Base-by-base conservation (phyloP, 2,329 filamentous ascomycete genomes). In the Stenocarpella maydis region DNA sequence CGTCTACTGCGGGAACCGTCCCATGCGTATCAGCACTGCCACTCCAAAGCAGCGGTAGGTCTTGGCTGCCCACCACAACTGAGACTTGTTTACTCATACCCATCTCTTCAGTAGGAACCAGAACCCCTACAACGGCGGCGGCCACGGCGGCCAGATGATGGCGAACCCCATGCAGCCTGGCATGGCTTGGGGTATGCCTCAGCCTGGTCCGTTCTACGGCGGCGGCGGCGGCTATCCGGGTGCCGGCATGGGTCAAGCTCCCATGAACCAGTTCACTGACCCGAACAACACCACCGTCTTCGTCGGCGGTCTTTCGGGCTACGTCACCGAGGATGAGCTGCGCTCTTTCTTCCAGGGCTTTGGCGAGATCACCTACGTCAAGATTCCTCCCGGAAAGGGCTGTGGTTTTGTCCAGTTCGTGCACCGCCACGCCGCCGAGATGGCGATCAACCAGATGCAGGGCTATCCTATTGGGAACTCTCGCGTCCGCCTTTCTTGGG, bases 391-490 rank as follows among this genome's bases (percentile, higher is more conserved):
- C 73, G 96, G 96, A 84, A 99, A 99, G 89, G 96, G 96, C 75
- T 99, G 96, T 78, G 96, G 96, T 69, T 99, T 99, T 79, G 96
- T 99, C 70, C 96, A 99, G 83, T 99, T 99, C 76, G 96, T 99
- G 69, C 96, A 99, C 85, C 94, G 96, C 74, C 96, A 99, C 78
- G 96, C 96, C 65, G 96, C 96, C 17, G 96, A 99, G 85, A 99
- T 99, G 96, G 96, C 96, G 75, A 99, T 99, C 88, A 99, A 99
- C 85, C 96, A 99, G 84, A 99, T 99, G 96, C 96, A 99, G 84
- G 96, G 96, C 71, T 99, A 99, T 80, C 96, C 96, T 28, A 99
- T 99, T 77, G 96, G 96, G 68, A 99, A 99, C 87, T 98, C 95
- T 55, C 94, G 96, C 74, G 96, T 99, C 71, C 94, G 96, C 77